Base-by-base conservation (phyloP, 768 basidiomycete species). In the Trichaptum fuscoviolaceum region DNA sequence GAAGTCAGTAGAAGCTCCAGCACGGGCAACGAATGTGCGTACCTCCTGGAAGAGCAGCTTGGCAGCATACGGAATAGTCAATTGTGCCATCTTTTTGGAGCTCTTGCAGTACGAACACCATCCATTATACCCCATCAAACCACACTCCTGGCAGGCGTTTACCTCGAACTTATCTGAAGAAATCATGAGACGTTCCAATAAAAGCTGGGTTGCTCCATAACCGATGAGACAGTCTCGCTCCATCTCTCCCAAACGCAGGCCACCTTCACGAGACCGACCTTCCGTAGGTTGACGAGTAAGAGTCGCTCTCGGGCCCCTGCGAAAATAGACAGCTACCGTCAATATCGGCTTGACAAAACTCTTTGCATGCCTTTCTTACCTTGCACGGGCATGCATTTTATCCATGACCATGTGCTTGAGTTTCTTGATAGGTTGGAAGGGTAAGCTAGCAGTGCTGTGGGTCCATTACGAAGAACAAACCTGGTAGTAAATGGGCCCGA, bases 81-180 rank as follows among this genome's bases (percentile, higher is more conserved):
- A 81, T 73, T 94, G 92, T 59, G 95, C 93, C 86, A 99, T 92
- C 75, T 91, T 90, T 79, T 98, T 97, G 60, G 94, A 95, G 72
- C 91, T 95, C 81, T 97, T 96, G 87, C 96, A 99, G 72, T 93
- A 94, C n/a, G 93, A 86, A 76, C 96, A 98, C 95, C 95, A 98
- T 66, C 93, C 93, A 73, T 91, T 88, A 75, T 93, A 93, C 2
- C 96, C 97, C 85, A 99, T 90, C 70, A 98, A 79, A 8, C 97
- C 97, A 75, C 97, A 99, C 66, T 90, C 86, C 71, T 95, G 85
- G 75, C 97, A 99, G 15, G 96, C 96, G 71, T 96, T 93, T 64
- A 97, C 93, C 76, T 97, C 93, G 73, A 99, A 99, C 73, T 93
- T 93, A 79, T 99, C 97, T 25, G 95, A 97, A 7, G 96, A 99